These are phyloP conservation scores for Pythium coloratum DNA, from an alignment of 352 stramenopile genomes.

Conservation along the genomic window DNA sequence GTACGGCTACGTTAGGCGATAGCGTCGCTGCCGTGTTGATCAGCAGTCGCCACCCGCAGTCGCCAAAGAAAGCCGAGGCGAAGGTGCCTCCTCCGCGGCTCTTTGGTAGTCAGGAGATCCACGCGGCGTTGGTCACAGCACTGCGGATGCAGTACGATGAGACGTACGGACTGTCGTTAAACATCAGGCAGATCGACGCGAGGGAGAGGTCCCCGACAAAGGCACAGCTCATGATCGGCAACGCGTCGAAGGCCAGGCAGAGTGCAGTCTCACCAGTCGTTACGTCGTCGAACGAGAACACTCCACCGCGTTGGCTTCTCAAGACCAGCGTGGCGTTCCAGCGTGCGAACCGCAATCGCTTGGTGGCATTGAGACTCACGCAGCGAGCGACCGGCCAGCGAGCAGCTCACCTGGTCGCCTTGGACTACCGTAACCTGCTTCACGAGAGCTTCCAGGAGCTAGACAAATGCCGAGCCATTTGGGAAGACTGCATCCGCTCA, in stretches of 20 bases:
- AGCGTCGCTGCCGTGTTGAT: slow-evolving; percentile 35
- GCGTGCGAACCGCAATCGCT: slow-evolving; percentile 50
- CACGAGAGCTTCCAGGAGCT: slow-evolving; percentile 37
- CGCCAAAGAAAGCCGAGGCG: slow-evolving; percentile 5
- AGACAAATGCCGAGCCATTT: slow-evolving; percentile 47
- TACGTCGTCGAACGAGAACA: slow-evolving; percentile 11
- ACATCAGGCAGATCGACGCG: slow-evolving; percentile 28
- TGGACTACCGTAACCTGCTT: slow-evolving; percentile 44
- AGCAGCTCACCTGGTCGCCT: slow-evolving; percentile 47
- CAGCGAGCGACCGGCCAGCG: slow-evolving; percentile 37
- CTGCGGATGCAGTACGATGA: slow-evolving; percentile 62
- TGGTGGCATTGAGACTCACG: slow-evolving; percentile 40
- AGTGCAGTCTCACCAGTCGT: neutral
- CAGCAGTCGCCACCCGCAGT: slow-evolving; percentile 10
- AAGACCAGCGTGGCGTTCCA: slow-evolving; percentile 58
- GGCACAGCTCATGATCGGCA: slow-evolving; percentile 7
- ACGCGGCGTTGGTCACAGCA: slow-evolving; percentile 50
- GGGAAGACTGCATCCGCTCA: slow-evolving; percentile 38
- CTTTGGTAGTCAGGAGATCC: slow-evolving; percentile 44
- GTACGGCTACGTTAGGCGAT: slow-evolving; percentile 46
- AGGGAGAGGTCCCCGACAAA: slow-evolving; percentile 13
- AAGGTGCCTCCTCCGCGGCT: slow-evolving; percentile 14
- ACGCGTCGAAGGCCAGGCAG: neutral
- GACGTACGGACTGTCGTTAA: slow-evolving; percentile 56
- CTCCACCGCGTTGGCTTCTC: slow-evolving; percentile 60